phyloP scores from a whole-genome alignment of 306 rosid genomes.

The Pyrus pyrifolia region DNA sequence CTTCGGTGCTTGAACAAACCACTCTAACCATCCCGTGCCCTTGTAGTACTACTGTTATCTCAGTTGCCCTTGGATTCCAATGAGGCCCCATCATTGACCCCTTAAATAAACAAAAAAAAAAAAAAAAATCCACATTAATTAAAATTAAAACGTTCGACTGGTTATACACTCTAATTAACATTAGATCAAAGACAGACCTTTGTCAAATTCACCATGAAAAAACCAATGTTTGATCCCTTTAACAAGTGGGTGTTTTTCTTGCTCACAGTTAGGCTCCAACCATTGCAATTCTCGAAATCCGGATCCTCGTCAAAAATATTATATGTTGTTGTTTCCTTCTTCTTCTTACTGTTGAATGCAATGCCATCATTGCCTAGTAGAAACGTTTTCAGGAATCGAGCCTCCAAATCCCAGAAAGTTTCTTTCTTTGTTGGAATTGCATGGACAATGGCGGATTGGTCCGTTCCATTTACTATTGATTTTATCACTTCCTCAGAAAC shows the following conservation, averaged over 20 bases:
- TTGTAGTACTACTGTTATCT: constrained; percentile 50
- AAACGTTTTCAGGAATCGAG: constrained; percentile 32
- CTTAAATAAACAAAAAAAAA: constrained; percentile 17
- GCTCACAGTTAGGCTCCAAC: constrained; percentile 68
- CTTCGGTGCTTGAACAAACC: constrained; percentile 41
- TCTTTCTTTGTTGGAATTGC: constrained; percentile 31
- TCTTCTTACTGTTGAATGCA: constrained; percentile 22
- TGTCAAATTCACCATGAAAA: constrained; percentile 67
- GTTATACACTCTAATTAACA: background rate
- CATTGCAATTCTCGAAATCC: constrained; percentile 54
- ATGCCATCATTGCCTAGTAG: constrained; percentile 3
- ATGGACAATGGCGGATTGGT: constrained; percentile 53
- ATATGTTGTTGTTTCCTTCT: constrained; percentile 13
- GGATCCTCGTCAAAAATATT: constrained; percentile 48
- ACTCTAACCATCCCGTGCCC: constrained; percentile 73
- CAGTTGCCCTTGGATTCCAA: constrained; percentile 75
- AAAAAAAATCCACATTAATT: background rate
- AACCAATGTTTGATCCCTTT: constrained; percentile 43
- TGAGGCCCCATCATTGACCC: constrained; percentile 94
- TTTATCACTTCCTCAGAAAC: constrained; percentile 60
- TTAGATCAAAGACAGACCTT: constrained; percentile 35
- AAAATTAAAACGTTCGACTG: background rate
- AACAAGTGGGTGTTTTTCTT: constrained; percentile 30
- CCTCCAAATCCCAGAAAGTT: constrained; percentile 34
- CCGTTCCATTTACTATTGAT: constrained; percentile 30